phyloP scores from a whole-genome alignment of 2,329 filamentous ascomycete species.

The Colletotrichum sansevieriae region DNA sequence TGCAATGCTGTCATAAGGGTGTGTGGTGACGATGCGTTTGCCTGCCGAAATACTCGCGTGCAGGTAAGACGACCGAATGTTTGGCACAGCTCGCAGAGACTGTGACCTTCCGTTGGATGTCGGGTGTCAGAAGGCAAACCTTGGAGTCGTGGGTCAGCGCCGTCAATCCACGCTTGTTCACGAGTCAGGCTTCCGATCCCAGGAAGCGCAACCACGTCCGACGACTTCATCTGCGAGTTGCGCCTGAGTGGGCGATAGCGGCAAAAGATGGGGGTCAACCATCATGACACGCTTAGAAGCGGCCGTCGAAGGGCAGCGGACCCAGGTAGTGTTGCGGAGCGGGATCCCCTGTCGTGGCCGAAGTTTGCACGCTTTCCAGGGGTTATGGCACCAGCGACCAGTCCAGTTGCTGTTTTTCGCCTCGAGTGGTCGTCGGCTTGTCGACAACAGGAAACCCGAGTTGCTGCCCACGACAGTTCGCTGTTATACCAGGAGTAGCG shows the following conservation, averaged over 20 bases:
- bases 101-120: constrained; percentile 23
- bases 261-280: constrained; percentile 18
- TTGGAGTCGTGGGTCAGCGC: not conserved
- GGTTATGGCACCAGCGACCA: constrained; percentile 26
- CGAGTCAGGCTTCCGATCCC: constrained; percentile 32
- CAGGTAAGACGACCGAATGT: constrained; percentile 39
- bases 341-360: constrained; percentile 18
- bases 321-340: constrained; percentile 22
- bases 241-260: not conserved
- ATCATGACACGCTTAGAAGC: constrained; percentile 10
- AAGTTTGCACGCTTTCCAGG: constrained; percentile 27
- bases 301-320: constrained; percentile 13
- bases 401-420: constrained; percentile 3
- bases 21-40: constrained; percentile 36
- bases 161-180: constrained; percentile 18
- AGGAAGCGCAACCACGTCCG: constrained; percentile 2
- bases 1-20: constrained; percentile 38
- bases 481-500: constrained; percentile 14
- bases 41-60: constrained; percentile 29
- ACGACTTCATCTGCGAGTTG: not conserved
- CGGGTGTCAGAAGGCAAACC: constrained; percentile 37
- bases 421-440: constrained; percentile 20
- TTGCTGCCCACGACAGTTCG: constrained; percentile 30
- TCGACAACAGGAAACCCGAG: constrained; percentile 33
- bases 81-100: constrained; percentile 19